These are phyloP conservation scores for Cryomyces antarcticus DNA, from an alignment of 495 filamentous ascomycete species.

Conservation along the genomic window DNA sequence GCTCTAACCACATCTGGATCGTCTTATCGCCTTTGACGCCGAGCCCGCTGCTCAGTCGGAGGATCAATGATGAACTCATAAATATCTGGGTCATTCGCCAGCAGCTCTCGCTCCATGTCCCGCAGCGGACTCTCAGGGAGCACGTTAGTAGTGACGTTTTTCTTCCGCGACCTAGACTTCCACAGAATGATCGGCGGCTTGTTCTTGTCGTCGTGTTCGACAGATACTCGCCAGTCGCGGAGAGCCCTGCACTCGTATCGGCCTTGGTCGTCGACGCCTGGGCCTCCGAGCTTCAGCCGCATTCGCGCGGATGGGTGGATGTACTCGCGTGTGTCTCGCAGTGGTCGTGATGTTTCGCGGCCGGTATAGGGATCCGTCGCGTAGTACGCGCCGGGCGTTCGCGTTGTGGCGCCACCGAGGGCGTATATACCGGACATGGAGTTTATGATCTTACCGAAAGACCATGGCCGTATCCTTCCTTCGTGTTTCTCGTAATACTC, in stretches of 20 bases:
- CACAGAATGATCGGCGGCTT: slow-evolving; percentile 14
- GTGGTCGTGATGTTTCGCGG: slow-evolving; percentile 19
- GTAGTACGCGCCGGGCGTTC: slow-evolving; percentile 38
- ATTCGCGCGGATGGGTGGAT: slow-evolving; percentile 41
- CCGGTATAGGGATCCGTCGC: slow-evolving; percentile 30
- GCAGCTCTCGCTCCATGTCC: slow-evolving; percentile 16
- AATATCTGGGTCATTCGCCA: slow-evolving; percentile 14
- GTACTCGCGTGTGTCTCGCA: slow-evolving; percentile 41
- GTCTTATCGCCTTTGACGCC: too few species aligned
- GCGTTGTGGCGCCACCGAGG: slow-evolving; percentile 28
- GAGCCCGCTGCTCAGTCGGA: not conserved
- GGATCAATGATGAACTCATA: slow-evolving; percentile 17
- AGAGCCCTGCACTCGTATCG: slow-evolving; percentile 33
- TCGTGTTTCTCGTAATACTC: slow-evolving; percentile 26
- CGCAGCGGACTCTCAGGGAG: slow-evolving; percentile 20
- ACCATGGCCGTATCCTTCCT: slow-evolving; percentile 34
- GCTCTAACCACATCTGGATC: too few species aligned
- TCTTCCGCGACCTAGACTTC: slow-evolving; percentile 10
- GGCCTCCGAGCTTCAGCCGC: slow-evolving; percentile 30
- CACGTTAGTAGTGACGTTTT: slow-evolving; percentile 7
- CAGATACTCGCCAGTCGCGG: slow-evolving; percentile 21
- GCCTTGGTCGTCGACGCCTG: slow-evolving; percentile 33
- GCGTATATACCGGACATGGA: slow-evolving; percentile 27
- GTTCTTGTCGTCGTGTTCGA: slow-evolving; percentile 13
- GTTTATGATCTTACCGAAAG: slow-evolving; percentile 32